Base-by-base conservation (phyloP, 768 basidiomycete genomes). In the Boletus reticuloceps region DNA sequence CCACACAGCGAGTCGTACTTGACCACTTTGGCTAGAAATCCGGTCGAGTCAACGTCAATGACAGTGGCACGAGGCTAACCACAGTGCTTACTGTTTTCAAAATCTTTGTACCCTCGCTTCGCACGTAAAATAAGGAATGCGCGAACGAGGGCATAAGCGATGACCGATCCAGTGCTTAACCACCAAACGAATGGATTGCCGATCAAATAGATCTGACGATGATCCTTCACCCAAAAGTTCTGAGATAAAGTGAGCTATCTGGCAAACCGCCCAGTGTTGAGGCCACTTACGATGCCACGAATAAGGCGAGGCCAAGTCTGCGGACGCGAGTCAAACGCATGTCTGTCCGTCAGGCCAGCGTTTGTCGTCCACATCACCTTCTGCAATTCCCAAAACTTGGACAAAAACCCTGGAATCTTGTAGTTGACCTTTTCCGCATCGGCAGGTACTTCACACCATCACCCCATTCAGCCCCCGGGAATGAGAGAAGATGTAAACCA, bases 221-320 rank as follows among this genome's bases (percentile, higher is more conserved):
- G 89, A 58, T 98, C 92, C 72, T 94, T 94, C 42, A 97, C 93
- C 97, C 97, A 98, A 75, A 98, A 98, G 73, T 95, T 97, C 94
- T 94, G 60, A 38, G 37, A 38, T 50, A 20, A 29, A 34, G 27
- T 55, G 11, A 63, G 57, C 20, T 59, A 55, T 56, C 34, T 44
- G 8, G 16, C 3, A 5, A 4, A 13, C 22, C 50, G 0, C 6
- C 22, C 16, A 29, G 3, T 9, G 6, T 16, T 27, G 46, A 40
- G 25, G 25, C 14, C 8, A 79, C 92, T 78, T 64, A 98, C 94
- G 65, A 98, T 98, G 36, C 97, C 97, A 54, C 96, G 87, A 44
- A 80, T 82, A 34, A 98, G 81, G 47, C 82, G 78, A n/a, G 96
- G 97, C 97, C 97, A 98, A 0, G 83, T 78, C 48, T 82, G 75